Percentiles rank a stretch among this genome's conserved stretches.
phyloP scores from a whole-genome alignment of 495 filamentous ascomycete species.

The Podospora anserina region DNA sequence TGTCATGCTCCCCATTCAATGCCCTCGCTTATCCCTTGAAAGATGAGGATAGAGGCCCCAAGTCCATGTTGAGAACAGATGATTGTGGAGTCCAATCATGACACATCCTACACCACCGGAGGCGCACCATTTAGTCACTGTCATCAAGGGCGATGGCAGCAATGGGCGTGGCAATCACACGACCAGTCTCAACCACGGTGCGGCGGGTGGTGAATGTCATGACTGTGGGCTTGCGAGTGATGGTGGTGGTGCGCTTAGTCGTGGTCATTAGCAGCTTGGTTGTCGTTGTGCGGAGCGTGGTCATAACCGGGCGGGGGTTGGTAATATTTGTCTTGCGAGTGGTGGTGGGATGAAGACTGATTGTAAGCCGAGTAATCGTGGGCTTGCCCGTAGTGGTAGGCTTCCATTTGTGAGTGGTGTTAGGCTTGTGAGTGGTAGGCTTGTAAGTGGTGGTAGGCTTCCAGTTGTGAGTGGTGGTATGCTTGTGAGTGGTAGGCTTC shows the following conservation, averaged over 20 bases:
- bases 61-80: neutral
- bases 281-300: neutral
- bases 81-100: neutral
- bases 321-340: neutral
- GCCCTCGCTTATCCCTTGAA: neutral
- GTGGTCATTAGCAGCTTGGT: neutral
- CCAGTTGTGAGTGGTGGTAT: neutral
- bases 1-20: neutral
- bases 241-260: neutral
- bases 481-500: neutral
- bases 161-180: neutral
- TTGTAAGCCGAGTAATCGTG: neutral
- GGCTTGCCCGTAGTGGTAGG: neutral
- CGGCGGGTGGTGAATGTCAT: slow-evolving; percentile 6
- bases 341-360: neutral
- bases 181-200: slow-evolving; percentile 8
- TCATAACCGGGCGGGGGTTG: neutral
- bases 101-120: neutral
- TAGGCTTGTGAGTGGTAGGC: neutral
- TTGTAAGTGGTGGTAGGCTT: neutral
- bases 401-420: neutral
- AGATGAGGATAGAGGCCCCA: neutral
- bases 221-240: neutral
- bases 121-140: neutral
- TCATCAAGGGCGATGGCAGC: neutral